Evolutionary conservation across 129 eudicot genomes (phyloP), one percentile per base, ranked within the genome.

Genomic region (Tanacetum coccineum): DNA sequence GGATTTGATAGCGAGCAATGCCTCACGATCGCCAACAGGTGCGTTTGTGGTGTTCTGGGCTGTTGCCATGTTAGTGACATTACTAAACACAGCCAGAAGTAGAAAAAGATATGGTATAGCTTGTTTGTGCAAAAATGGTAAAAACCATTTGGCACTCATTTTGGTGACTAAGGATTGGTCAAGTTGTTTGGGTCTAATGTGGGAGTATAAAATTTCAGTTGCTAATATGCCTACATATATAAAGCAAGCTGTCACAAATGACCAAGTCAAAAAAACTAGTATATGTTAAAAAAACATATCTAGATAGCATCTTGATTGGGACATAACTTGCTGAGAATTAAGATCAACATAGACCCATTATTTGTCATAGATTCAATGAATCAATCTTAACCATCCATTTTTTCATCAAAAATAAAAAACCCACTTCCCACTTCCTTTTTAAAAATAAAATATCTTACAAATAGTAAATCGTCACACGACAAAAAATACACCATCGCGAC

Each of bases 1-100:
- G 52, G 76, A 55, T 13, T 76, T 76, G 66, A 76, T 62, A 6
- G 59, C 52, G 2, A 76, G 71, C 50, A 76, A 68, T 0, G 75
- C 75, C 49, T 4, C 15, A 2, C 65, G 80, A 4, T 76, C 80
- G 1, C 60, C 44, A 0, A 5, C 46, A 15, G 55, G 8, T 9
- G 39, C 17, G 13, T 13, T 63, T 48, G 72, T 64, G 25, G 4
- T 11, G 67, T 59, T 66, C 6, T 74, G 79, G 4, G 68, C 62
- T 1, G 18, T 39, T 0, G 63, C 46, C 2, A 11, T 30, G 68
- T 6, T 40, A 53, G 8, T 11, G 12, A 73, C 4, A 4, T 32
- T 40, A 21, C 58, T 40, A 42, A 64, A 25, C 15, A 10, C 66
- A 30, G 47, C 0, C 18, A 74, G 10, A 14, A 59, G 12, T 60